Base-by-base conservation (phyloP, 805 yeast species). In the Saccharomyces cerevisiae region DNA sequence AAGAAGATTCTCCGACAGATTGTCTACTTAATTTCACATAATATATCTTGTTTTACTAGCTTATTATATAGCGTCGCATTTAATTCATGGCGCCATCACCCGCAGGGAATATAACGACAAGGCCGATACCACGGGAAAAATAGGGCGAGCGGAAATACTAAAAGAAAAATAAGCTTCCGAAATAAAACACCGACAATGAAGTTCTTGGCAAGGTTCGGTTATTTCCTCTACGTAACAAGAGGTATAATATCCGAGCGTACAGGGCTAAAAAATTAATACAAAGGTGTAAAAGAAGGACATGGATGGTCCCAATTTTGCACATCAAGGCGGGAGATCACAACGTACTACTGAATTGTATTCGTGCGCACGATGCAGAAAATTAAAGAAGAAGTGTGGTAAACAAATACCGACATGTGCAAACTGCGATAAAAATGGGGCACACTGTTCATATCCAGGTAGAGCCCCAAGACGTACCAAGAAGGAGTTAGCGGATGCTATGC, bases 331-430 rank as follows among this genome's bases (percentile, higher is more conserved):
- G 17, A 17, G 24, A 13, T 17, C 43, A 36, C 43, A 36, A 4
- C 43, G 43, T 6, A 17, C 43, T 17, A 36, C 53, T 27, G 67
- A 66, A n/a, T 47, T 59, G 0, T 72, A 73, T 50, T 71, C 80
- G 1, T 79, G 83, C 60, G 63, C 73, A 17, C 61, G 81, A 43
- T 79, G 83, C 59, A 68, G 82, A 51, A 66, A 73, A 50, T 63
- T 77, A 41, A 79, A 79, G 64, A 79, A 79, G 64, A 76, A 74
- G 57, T 79, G 83, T 59, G 68, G 78, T 1, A 74, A 77, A 57
- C 69, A 74, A 24, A 53, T 63, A 1, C 82, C 82, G 0, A 64
- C 59, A 17, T 79, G 83, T 58, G 53, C 57, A 10, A 77, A 75
- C 57, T 79, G 83, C 57, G 49, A 47, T 10, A 73, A 68, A 53